Conservation (phyloP, 2,329 filamentous ascomycete genomes). For the Metarhizium album region DNA sequence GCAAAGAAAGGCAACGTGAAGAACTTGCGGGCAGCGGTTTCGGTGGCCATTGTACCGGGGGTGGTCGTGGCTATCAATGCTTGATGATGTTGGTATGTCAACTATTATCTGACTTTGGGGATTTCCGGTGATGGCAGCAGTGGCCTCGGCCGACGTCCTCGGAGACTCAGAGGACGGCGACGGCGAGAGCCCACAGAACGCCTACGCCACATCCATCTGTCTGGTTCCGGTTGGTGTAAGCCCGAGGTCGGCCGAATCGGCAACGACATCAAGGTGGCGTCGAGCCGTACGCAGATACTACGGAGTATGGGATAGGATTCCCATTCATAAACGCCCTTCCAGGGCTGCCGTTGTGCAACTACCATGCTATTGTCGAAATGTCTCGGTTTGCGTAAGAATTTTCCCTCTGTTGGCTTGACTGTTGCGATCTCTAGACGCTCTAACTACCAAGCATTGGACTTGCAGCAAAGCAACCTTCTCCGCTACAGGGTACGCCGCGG, state of each 20-base stretch:
- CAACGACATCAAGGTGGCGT: too few relatives aligned
- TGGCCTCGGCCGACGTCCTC: not conserved
- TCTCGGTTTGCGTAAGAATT: constrained; percentile 35
- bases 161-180: not conserved
- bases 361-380: constrained; percentile 20
- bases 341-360: not conserved
- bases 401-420: not conserved
- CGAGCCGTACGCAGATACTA: too few relatives aligned
- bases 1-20: constrained; percentile 73
- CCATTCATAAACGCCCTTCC: not conserved
- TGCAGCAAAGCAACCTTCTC: constrained; percentile 44
- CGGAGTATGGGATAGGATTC: not conserved
- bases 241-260: constrained; percentile 8
- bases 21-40: constrained; percentile 64
- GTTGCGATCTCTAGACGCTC: not conserved
- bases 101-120: not conserved
- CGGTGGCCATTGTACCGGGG: constrained; percentile 45
- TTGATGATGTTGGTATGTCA: not conserved
- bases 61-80: not conserved
- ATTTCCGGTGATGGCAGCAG: not conserved
- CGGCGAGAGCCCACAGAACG: not conserved
- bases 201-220: not conserved
- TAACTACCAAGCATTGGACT: not conserved
- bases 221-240: too few relatives aligned
- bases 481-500: constrained; percentile 46